These are phyloP conservation scores for Alternaria brassicae DNA, from an alignment of 2,329 filamentous ascomycete genomes.

Conservation along the genomic window DNA sequence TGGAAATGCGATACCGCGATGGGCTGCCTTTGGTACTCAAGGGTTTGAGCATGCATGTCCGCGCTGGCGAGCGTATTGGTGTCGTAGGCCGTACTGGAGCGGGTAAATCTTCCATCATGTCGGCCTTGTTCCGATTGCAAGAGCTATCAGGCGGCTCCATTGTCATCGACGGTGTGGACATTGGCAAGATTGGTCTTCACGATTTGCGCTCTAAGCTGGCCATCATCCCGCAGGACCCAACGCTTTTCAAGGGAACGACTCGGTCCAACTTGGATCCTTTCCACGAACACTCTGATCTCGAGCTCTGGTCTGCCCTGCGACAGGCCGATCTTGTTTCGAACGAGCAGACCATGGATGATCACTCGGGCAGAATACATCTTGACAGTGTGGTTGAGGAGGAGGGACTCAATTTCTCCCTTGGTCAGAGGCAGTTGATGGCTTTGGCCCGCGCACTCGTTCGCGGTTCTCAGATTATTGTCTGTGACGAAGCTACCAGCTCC, in stretches of 20 bases:
- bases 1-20: slow-evolving; percentile 60
- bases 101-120: slow-evolving; percentile 85
- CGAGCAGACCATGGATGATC: slow-evolving; percentile 56
- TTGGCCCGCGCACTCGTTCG: slow-evolving; percentile 89
- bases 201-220: slow-evolving; percentile 77
- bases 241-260: slow-evolving; percentile 81
- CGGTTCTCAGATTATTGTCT: slow-evolving; percentile 88
- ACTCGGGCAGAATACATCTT: slow-evolving; percentile 73
- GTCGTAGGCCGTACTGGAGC: slow-evolving; percentile 83
- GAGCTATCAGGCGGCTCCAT: slow-evolving; percentile 58
- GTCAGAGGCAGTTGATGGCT: slow-evolving; percentile 78
- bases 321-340: slow-evolving; percentile 73
- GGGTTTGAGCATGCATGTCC: slow-evolving; percentile 69
- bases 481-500: slow-evolving; percentile 82
- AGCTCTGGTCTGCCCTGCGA: slow-evolving; percentile 78
- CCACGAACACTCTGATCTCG: slow-evolving; percentile 76
- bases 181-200: slow-evolving; percentile 74
- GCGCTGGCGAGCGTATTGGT: slow-evolving; percentile 78
- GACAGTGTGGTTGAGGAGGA: slow-evolving; percentile 90
- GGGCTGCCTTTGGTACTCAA: slow-evolving; percentile 59
- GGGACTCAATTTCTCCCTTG: slow-evolving; percentile 93
- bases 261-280: slow-evolving; percentile 83
- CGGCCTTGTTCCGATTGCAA: slow-evolving; percentile 75
- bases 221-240: slow-evolving; percentile 86
- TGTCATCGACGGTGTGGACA: slow-evolving; percentile 61